Evolutionary conservation across 371 early-diverging fungal species (phyloP).

Genomic region (Lichtheimia corymbifera): DNA sequence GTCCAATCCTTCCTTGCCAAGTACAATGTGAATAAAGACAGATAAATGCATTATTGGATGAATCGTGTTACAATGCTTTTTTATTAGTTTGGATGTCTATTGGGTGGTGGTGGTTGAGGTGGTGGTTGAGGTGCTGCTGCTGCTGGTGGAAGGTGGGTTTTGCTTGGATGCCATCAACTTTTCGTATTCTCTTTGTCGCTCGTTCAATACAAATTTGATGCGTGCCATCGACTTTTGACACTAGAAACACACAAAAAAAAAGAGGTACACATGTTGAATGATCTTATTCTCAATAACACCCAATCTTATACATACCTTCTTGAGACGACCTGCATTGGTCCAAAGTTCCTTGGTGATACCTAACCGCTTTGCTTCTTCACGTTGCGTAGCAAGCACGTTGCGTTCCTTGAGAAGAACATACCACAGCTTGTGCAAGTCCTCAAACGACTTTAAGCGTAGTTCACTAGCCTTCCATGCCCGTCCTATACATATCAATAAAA

Average conservation of each 20-base stretch:
- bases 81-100: no score
- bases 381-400: slow-evolving; percentile 87
- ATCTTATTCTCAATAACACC: no score
- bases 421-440: slow-evolving; percentile 97
- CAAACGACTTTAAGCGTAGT: slow-evolving; percentile 91
- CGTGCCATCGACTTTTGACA: slow-evolving; percentile 92
- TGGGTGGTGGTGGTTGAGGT: no score
- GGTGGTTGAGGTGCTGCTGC: not conserved
- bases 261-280: not conserved
- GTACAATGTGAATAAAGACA: no score
- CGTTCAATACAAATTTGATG: slow-evolving; percentile 90
- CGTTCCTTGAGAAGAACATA: slow-evolving; percentile 93
- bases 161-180: slow-evolving; percentile 42
- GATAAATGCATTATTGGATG: no score
- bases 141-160: not conserved
- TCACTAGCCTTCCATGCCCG: slow-evolving; percentile 92
- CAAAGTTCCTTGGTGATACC: slow-evolving; percentile 64
- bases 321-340: slow-evolving; percentile 71
- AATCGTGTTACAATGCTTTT: no score
- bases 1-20: no score
- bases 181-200: slow-evolving; percentile 77
- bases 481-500: slow-evolving; percentile 49
- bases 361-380: slow-evolving; percentile 79
- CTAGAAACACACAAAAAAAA: slow-evolving; percentile 35
- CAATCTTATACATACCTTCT: slow-evolving; percentile 58